A percentile compares a stretch with the other conserved stretches of the same genome.
phyloP scores from a whole-genome alignment of 2,329 filamentous ascomycete species.

The Fusarium xylarioides region DNA sequence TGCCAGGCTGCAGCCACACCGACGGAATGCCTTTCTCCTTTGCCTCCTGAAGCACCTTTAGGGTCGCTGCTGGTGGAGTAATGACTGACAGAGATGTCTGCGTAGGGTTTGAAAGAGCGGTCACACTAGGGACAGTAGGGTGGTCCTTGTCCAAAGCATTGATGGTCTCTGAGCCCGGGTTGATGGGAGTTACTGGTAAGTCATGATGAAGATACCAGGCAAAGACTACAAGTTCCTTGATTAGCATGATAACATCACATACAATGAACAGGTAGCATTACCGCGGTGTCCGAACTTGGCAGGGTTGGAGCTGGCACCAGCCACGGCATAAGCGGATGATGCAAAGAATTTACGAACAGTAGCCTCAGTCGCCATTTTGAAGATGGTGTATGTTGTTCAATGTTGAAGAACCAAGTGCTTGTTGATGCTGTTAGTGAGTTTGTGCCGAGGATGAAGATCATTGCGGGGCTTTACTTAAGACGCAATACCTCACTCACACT shows the following conservation, averaged over 20 bases:
- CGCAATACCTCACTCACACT: conserved; percentile 2
- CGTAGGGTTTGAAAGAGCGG: conserved; percentile 69
- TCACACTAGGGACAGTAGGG: conserved; percentile 71
- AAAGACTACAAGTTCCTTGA: conserved; percentile 68
- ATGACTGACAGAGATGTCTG: conserved; percentile 85
- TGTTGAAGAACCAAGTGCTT: not conserved
- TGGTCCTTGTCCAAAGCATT: conserved; percentile 66
- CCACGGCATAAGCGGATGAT: conserved; percentile 83
- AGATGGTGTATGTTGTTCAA: not conserved
- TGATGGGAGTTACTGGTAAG: conserved; percentile 83
- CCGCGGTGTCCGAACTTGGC: conserved; percentile 90
- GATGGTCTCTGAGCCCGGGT: conserved; percentile 75
- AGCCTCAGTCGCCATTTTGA: conserved; percentile 70
- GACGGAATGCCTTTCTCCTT: conserved; percentile 75
- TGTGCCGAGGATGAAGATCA: conserved; percentile 21
- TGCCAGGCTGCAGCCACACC: conserved; percentile 92
- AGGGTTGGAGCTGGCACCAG: conserved; percentile 86
- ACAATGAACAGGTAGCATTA: conserved; percentile 49
- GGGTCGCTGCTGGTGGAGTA: conserved; percentile 82
- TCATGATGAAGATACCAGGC: conserved; percentile 84
- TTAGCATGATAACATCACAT: not conserved
- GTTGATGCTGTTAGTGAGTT: conserved; percentile 4
- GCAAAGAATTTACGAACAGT: conserved; percentile 83
- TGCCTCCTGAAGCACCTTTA: conserved; percentile 79
- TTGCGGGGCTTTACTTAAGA: conserved; percentile 36